phyloP scores from a whole-genome alignment of 2,329 filamentous ascomycete genomes.

The Fusarium paranaense region DNA sequence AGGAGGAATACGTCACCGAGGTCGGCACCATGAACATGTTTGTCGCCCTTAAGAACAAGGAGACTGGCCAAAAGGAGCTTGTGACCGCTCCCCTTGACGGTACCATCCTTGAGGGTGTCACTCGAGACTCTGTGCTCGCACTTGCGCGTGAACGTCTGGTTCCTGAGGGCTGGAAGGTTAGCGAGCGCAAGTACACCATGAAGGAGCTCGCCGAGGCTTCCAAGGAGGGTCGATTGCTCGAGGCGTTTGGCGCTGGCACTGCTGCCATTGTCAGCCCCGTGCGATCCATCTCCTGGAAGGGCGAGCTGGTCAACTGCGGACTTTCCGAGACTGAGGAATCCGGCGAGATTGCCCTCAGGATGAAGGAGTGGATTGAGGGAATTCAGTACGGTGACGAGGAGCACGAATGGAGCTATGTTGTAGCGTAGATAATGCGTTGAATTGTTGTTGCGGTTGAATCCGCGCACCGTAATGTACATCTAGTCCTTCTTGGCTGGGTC shows the following conservation, averaged over 20 bases:
- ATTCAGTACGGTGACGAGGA: slow-evolving; percentile 96
- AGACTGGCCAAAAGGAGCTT: slow-evolving; percentile 91
- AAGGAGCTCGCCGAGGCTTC: slow-evolving; percentile 83
- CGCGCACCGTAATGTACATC: background rate
- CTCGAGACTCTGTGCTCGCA: slow-evolving; percentile 87
- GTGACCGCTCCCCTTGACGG: slow-evolving; percentile 96
- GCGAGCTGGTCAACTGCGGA: slow-evolving; percentile 83
- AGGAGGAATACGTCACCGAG: slow-evolving; percentile 96
- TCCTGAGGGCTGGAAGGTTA: slow-evolving; percentile 88
- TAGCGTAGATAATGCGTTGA: slow-evolving; percentile 18
- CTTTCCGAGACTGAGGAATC: slow-evolving; percentile 85
- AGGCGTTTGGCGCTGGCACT: slow-evolving; percentile 94
- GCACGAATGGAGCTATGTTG: slow-evolving; percentile 84
- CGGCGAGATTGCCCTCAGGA: slow-evolving; percentile 83
- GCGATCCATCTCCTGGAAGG: slow-evolving; percentile 89
- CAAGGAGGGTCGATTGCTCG: slow-evolving; percentile 85
- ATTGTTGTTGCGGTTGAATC: background rate
- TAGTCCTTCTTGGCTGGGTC: slow-evolving; percentile 73
- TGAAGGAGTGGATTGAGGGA: slow-evolving; percentile 97
- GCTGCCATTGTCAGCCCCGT: slow-evolving; percentile 95
- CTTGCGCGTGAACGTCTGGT: slow-evolving; percentile 86
- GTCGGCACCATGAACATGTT: slow-evolving; percentile 99
- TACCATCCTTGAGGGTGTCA: slow-evolving; percentile 95
- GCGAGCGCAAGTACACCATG: slow-evolving; percentile 95
- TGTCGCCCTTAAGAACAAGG: slow-evolving; percentile 83